Base-by-base conservation (phyloP, 768 basidiomycete species). In the Hygrophoropsis aurantiaca region DNA sequence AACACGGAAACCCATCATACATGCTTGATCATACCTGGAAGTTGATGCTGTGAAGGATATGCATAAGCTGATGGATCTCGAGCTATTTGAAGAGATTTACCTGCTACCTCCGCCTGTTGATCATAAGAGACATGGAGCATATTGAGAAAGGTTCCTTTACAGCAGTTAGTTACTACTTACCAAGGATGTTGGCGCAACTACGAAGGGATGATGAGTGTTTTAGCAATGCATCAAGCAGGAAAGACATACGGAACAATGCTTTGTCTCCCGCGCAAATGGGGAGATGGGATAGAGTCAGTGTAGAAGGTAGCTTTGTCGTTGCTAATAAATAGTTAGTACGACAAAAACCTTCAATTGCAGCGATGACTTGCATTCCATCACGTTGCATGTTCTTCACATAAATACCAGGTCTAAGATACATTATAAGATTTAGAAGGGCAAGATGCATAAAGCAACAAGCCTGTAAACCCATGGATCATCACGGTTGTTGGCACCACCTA, bases 241-340 rank as follows among this genome's bases (percentile, higher is more conserved):
- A 15, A 26, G 43, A 65, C 82, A 60, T 54, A 84, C 79, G 84
- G 85, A 11, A 87, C 85, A 55, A 86, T 85, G 40, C 77, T 79
- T 51, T 71, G 74, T 53, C 85, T 72, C 33, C 84, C 84, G 39
- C 84, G 80, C 42, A 86, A 64, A 56, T 81, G 58, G 3, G 77
- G 68, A 1, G 82, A 84, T 27, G 70, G 65, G 69, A 72, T 72
- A 18, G 79, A 80, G 60, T 87, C 84, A 18, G 69, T 72, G 65
- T 86, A 86, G 68, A 87, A 87, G 5, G 79, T 86, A 1, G 82
- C 85, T 66, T 85, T 85, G 60, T 85, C 82, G 62, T 85, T 86
- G 56, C 83, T 85, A 24, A n/a, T n/a, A n/a, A n/a, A n/a, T n/a
- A n/a, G n/a, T n/a, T n/a, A n/a, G n/a, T n/a, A n/a, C n/a, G n/a